A percentile compares a stretch with the other conserved stretches of the same genome.
Conservation (phyloP, 176 grass and related monocot species). For the sorghum (Sorghum bicolor) region DNA sequence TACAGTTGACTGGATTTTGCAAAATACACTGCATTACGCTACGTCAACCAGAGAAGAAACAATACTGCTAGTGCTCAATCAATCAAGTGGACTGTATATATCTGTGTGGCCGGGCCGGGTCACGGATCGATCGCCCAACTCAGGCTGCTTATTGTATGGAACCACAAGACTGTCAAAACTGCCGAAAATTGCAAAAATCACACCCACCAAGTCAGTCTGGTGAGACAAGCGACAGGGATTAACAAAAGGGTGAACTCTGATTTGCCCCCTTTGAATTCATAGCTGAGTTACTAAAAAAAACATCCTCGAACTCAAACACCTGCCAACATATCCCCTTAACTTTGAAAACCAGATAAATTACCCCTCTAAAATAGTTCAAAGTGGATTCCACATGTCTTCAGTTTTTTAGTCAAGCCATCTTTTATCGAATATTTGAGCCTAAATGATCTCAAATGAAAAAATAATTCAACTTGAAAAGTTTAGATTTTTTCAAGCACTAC, state of each 20-base stretch:
- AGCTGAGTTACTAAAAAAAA: neutral
- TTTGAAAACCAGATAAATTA: neutral
- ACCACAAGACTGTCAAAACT: neutral
- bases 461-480: too few relatives aligned
- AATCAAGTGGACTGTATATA: neutral
- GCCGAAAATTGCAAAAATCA: neutral
- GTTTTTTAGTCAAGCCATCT: too few relatives aligned
- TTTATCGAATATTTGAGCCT: too few relatives aligned
- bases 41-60: neutral
- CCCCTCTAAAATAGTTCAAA: too few relatives aligned
- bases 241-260: neutral
- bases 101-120: neutral
- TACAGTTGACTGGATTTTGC: slow-evolving; percentile 1
- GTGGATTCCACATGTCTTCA: too few relatives aligned
- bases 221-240: neutral
- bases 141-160: neutral
- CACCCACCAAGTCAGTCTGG: neutral
- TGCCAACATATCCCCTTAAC: neutral
- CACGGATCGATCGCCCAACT: neutral
- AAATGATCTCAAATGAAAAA: too few relatives aligned
- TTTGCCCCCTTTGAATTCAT: neutral
- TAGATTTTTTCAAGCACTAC: neutral
- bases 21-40: neutral
- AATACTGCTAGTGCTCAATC: neutral
- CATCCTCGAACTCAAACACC: too few relatives aligned